Conservation (phyloP, 768 basidiomycete genomes). For the Hortiboletus flavorubellus region DNA sequence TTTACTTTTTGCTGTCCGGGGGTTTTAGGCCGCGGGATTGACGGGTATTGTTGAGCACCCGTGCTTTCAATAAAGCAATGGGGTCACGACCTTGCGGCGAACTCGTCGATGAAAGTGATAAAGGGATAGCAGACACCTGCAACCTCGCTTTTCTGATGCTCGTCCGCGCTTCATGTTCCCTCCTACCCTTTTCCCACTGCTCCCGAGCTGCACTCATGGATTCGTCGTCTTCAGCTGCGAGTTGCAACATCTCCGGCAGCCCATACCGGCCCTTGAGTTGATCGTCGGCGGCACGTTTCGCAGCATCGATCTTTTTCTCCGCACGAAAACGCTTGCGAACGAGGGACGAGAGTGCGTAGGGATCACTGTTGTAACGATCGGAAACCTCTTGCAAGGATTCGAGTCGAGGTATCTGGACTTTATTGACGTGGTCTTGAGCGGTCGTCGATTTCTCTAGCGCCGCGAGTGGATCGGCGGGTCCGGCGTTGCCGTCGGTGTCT, state of each 20-base stretch:
- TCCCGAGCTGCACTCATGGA: slow-evolving; percentile 57
- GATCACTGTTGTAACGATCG: slow-evolving; percentile 79
- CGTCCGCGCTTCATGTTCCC: slow-evolving; percentile 42
- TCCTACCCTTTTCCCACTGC: slow-evolving; percentile 55
- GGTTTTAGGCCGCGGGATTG: slow-evolving; percentile 30
- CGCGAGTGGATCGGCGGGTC: slow-evolving; percentile 78
- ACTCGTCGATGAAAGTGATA: slow-evolving; percentile 16
- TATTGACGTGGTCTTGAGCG: slow-evolving; percentile 66
- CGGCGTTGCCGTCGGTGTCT: slow-evolving; percentile 68
- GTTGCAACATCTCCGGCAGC: slow-evolving; percentile 61
- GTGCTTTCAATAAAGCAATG: slow-evolving; percentile 46
- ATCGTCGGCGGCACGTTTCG: slow-evolving; percentile 67
- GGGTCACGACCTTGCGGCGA: slow-evolving; percentile 29
- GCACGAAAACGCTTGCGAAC: slow-evolving; percentile 81
- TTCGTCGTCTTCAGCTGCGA: slow-evolving; percentile 65
- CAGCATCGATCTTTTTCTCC: slow-evolving; percentile 77
- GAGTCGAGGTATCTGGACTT: slow-evolving; percentile 76
- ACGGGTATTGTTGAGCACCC: slow-evolving; percentile 55
- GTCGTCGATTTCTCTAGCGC: slow-evolving; percentile 87
- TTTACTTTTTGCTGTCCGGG: slow-evolving; percentile 21
- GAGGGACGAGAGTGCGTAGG: slow-evolving; percentile 73
- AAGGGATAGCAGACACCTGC: slow-evolving; percentile 26
- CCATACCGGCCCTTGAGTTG: slow-evolving; percentile 72
- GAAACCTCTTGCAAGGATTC: slow-evolving; percentile 76
- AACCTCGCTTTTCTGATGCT: slow-evolving; percentile 49